Conservation (phyloP, 345 rosid genomes). For the Xanthoceras sorbifolium region DNA sequence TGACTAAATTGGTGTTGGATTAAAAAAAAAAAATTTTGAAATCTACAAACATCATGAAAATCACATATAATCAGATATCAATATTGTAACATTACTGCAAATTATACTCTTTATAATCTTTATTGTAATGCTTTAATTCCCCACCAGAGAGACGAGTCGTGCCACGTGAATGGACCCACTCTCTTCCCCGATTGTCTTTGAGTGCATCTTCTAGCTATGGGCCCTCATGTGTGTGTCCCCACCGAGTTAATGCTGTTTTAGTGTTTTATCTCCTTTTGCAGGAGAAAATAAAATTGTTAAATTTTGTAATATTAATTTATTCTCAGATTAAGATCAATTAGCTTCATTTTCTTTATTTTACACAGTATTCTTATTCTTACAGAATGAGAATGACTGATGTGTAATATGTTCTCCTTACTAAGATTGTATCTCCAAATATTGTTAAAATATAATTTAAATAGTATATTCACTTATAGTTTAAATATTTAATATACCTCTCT, state of each 20-base stretch:
- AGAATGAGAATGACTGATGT: no score
- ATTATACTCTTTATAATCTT: not conserved
- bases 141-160: slow-evolving; percentile 3
- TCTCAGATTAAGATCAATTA: no score
- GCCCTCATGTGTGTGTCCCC: not conserved
- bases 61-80: not conserved
- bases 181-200: slow-evolving; percentile 23
- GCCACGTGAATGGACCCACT: slow-evolving; percentile 38
- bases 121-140: slow-evolving; percentile 15
- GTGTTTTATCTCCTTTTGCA: no score
- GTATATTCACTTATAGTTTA: no score
- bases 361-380: no score
- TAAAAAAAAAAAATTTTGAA: no score
- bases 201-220: slow-evolving; percentile 19
- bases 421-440: not conserved
- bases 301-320: no score
- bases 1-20: no score
- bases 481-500: no score
- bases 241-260: not conserved
- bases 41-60: not conserved
- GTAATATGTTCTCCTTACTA: not conserved
- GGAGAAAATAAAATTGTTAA: no score
- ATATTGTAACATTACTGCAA: not conserved
- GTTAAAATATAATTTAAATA: no score
- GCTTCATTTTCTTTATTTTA: not conserved